Evolutionary conservation across 2,329 filamentous ascomycete genomes (phyloP), one percentile per base, ranked within the genome.

Genomic region (Calonectria pauciramosa): DNA sequence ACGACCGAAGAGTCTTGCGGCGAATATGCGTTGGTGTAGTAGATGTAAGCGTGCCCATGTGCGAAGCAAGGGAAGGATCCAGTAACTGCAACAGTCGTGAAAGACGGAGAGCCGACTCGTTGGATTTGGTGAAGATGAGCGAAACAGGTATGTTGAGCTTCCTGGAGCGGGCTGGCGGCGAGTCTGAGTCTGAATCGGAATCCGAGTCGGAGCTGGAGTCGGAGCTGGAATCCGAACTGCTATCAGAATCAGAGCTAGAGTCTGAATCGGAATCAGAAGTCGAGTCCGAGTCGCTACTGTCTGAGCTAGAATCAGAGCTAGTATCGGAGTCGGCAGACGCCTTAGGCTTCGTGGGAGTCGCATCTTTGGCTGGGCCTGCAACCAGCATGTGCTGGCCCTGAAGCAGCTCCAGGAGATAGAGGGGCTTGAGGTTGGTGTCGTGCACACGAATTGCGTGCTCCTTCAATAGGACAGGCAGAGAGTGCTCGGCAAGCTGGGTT

Each of bases 91-190:
- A 88, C 0, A 99, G 91, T 26, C 95, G 94, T 1, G 94, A 93
- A n/a, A 99, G 90, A 73, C 97, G 94, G n/a, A 94, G 90, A 1
- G 96, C 95, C 23, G 93, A 92, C 83, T 98, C 96, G 82, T 96
- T 98, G 72, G 95, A 97, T 80, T 95, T 95, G 60, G 96, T 96
- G 83, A 99, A 99, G 77, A 99, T 92, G 44, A 99, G 89, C 14
- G 94, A 91, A 4, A 86, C 87, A 36, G 88, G 86, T 23, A 83
- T 74, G 76, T 85, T 82, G 16, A 54, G 74, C 47, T 77, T 80
- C 69, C 76, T 78, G 26, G 70, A 76, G 34, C 75, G 76, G 30
- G 51, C 59, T 23, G 70, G 63, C 9, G 76, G 65, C 3, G 83
- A 80, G 6, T 82, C 85, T 0, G 80, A 80, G 23, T 81, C 81